A percentile compares a stretch with the other conserved stretches of the same genome.
phyloP scores from a whole-genome alignment of 345 rosid species.

The Orychophragmus violaceus region DNA sequence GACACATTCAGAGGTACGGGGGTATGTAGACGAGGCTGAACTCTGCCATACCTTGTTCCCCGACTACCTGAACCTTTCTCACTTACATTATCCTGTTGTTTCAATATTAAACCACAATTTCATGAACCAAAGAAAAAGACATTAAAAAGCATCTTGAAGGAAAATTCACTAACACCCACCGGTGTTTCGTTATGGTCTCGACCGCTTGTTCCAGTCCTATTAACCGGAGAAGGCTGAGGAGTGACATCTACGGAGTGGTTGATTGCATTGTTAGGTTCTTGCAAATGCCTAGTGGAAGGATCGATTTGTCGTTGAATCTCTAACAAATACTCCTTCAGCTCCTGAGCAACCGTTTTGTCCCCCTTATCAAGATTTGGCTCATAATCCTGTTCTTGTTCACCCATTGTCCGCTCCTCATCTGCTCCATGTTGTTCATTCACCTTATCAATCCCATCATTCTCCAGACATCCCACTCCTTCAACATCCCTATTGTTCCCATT shows the following conservation, averaged over 20 bases:
- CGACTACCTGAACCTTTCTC: constrained; percentile 8
- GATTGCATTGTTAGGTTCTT: constrained; percentile 4
- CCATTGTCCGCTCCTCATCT: not conserved
- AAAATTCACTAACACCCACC: not conserved
- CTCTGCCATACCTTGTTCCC: constrained; percentile 22
- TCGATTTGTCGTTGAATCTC: constrained; percentile 15
- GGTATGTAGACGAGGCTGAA: constrained; percentile 17
- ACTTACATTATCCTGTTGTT: constrained; percentile 18
- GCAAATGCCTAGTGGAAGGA: not conserved
- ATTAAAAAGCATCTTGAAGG: not conserved
- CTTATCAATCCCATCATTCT: not conserved
- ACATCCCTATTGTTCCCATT: constrained; percentile 6
- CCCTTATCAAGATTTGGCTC: constrained; percentile 14
- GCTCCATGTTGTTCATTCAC: not conserved
- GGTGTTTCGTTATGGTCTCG: not conserved
- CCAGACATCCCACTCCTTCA: not conserved
- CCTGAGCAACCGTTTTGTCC: constrained; percentile 9
- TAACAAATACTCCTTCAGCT: constrained; percentile 16
- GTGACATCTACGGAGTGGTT: constrained; percentile 7
- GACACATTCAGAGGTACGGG: constrained; percentile 15
- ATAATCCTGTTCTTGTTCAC: constrained; percentile 14
- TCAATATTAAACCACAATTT: constrained; percentile 11
- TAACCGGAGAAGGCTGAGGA: constrained; percentile 10
- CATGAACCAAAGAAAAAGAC: not conserved
- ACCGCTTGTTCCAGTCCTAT: not conserved